Percentiles rank a stretch among this genome's conserved stretches.
Evolutionary conservation across 2,329 filamentous ascomycete species (phyloP).

Genomic region (Aspergillus calidoustus): DNA sequence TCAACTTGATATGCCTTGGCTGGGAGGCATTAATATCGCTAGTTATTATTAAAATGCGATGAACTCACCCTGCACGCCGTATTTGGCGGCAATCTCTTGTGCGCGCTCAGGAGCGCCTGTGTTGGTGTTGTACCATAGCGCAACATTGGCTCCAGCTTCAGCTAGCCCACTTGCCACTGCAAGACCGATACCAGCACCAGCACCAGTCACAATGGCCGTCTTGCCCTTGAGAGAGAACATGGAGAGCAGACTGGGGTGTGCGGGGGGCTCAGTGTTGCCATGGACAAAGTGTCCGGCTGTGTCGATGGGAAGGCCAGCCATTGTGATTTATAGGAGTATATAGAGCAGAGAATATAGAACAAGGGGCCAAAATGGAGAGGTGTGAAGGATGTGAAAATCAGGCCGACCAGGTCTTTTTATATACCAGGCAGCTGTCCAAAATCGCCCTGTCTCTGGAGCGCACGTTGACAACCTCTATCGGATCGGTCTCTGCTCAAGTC

Average conservation of each 20-base stretch:
- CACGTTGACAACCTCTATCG: neutral
- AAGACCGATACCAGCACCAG: constrained; percentile 71
- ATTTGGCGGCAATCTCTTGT: constrained; percentile 66
- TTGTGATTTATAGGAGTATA: constrained; percentile 23
- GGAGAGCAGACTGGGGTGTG: constrained; percentile 58
- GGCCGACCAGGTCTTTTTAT: constrained; percentile 3
- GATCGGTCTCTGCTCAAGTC: neutral
- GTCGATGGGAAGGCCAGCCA: constrained; percentile 42
- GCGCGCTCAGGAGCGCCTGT: constrained; percentile 66
- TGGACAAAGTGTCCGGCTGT: constrained; percentile 59
- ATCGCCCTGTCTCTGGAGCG: neutral
- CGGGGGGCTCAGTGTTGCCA: constrained; percentile 57
- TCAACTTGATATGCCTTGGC: constrained; percentile 57
- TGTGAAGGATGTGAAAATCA: neutral
- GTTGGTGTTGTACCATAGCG: constrained; percentile 74
- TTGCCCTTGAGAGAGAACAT: constrained; percentile 72
- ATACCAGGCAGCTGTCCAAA: neutral
- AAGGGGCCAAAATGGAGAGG: neutral
- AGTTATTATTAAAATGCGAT: neutral
- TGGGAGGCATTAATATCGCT: constrained; percentile 22
- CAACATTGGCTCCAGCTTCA: constrained; percentile 73
- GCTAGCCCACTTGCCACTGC: constrained; percentile 67
- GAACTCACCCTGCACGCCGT: constrained; percentile 62
- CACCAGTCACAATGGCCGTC: constrained; percentile 72
- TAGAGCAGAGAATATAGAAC: neutral